phyloP scores from a whole-genome alignment of 176 grass and related monocot genomes.

The Avena insularis region DNA sequence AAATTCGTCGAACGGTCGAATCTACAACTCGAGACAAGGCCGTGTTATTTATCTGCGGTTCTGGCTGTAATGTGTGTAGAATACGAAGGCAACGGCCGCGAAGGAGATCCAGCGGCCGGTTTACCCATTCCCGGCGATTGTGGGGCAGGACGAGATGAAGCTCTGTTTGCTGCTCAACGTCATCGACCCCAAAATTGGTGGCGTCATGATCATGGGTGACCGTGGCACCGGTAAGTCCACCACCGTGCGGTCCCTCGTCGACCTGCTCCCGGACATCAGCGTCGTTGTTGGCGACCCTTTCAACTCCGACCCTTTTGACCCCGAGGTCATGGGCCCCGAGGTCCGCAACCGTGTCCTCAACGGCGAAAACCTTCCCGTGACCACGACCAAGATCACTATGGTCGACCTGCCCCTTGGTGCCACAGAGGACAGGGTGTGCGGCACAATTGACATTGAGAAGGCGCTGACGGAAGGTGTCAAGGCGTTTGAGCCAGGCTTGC shows the following conservation, averaged over 20 bases:
- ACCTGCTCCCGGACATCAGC: slow-evolving; percentile 87
- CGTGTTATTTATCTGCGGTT: background rate
- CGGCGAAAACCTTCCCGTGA: slow-evolving; percentile 58
- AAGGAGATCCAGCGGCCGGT: slow-evolving; percentile 89
- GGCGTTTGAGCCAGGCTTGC: slow-evolving; percentile 92
- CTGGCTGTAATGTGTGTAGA: background rate
- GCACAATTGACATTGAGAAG: slow-evolving; percentile 99
- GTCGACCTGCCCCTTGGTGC: slow-evolving; percentile 96
- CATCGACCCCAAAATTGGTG: slow-evolving; percentile 98
- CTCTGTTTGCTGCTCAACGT: slow-evolving; percentile 95
- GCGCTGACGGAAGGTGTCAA: slow-evolving; percentile 97
- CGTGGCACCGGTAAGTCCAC: slow-evolving; percentile 96
- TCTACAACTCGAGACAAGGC: background rate
- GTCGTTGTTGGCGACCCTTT: slow-evolving; percentile 93
- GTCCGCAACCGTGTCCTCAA: slow-evolving; percentile 59
- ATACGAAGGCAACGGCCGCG: slow-evolving; percentile 34
- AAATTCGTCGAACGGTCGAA: background rate
- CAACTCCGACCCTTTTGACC: slow-evolving; percentile 95
- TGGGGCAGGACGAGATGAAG: slow-evolving; percentile 99
- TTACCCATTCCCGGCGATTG: slow-evolving; percentile 93
- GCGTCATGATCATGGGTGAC: slow-evolving; percentile 99
- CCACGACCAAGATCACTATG: slow-evolving; percentile 86
- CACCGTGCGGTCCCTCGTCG: slow-evolving; percentile 89
- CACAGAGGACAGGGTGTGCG: slow-evolving; percentile 96
- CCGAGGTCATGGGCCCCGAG: slow-evolving; percentile 85